These are phyloP conservation scores for Simmondsia chinensis DNA, from an alignment of 148 eudicot species.

Conservation along the genomic window DNA sequence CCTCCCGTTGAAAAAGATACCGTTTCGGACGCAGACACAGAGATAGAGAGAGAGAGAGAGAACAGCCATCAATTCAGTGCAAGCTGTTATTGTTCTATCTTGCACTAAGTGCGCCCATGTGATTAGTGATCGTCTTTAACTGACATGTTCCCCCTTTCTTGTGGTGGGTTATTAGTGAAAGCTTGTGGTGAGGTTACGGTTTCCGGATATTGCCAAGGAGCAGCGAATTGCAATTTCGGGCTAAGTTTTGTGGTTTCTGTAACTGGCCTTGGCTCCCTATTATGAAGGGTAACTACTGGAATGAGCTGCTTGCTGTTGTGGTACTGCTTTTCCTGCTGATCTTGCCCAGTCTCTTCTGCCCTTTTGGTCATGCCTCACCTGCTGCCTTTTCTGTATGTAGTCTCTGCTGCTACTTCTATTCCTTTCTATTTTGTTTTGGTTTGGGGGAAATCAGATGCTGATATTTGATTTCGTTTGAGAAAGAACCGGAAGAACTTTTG, in stretches of 20 bases:
- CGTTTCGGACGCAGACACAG: too few species aligned
- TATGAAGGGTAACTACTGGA: slow-evolving; percentile 5
- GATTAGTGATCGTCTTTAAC: slow-evolving; percentile 8
- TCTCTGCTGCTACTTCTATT: neutral
- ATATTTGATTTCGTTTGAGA: slow-evolving; percentile 2
- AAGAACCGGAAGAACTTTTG: too few species aligned
- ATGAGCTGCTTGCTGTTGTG: slow-evolving; percentile 10
- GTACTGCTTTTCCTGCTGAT: slow-evolving; percentile 36
- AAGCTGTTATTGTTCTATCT: slow-evolving; percentile 11
- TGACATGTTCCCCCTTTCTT: neutral
- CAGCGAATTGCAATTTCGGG: slow-evolving; percentile 2
- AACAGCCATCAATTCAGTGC: slow-evolving; percentile 16
- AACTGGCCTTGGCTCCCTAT: slow-evolving; percentile 15
- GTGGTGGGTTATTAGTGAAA: too few species aligned
- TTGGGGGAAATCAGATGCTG: too few species aligned
- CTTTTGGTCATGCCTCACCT: slow-evolving; percentile 48
- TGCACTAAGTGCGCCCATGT: slow-evolving; percentile 15
- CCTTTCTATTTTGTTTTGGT: neutral
- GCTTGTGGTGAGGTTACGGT: slow-evolving; percentile 1
- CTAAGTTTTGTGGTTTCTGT: slow-evolving; percentile 3
- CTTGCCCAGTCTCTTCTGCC: slow-evolving; percentile 26
- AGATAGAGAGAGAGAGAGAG: too few species aligned
- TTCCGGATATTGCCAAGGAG: neutral
- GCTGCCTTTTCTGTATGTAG: slow-evolving; percentile 46
- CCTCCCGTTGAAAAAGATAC: too few species aligned